Percentiles rank a stretch among this genome's conserved stretches.
These are phyloP conservation scores for Chalciporus sp. DNA, from an alignment of 1,284 basidiomycete genomes.

Conservation along the genomic window DNA sequence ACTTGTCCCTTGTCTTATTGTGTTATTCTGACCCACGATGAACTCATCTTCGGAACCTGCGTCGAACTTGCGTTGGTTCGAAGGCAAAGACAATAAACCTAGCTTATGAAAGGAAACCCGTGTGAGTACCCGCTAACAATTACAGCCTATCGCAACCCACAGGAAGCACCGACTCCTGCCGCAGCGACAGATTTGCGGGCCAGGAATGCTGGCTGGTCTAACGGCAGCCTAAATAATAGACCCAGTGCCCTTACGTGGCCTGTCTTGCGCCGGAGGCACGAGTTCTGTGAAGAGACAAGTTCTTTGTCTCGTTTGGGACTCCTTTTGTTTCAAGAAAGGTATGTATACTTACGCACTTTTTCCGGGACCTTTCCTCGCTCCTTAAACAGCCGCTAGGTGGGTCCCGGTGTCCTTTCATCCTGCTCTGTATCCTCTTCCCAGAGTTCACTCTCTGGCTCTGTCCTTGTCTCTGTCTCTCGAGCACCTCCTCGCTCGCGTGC, in stretches of 20 bases:
- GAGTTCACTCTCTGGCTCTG: neutral
- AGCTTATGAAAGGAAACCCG: neutral
- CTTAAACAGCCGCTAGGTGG: constrained; percentile 6
- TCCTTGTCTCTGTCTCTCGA: neutral
- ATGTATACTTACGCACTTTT: constrained; percentile 8
- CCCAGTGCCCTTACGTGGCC: neutral
- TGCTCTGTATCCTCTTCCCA: neutral
- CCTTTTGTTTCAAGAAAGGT: constrained; percentile 27
- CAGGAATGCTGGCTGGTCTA: neutral
- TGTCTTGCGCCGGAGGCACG: neutral
- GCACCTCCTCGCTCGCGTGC: neutral
- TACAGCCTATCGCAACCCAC: neutral
- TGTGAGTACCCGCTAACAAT: neutral
- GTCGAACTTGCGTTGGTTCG: neutral
- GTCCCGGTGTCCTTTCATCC: constrained; percentile 4
- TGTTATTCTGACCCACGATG: neutral
- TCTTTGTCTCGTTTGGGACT: constrained; percentile 8
- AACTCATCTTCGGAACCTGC: neutral
- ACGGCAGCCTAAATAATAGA: neutral
- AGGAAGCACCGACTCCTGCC: neutral
- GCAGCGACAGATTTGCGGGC: too few relatives aligned
- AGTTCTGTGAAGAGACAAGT: neutral
- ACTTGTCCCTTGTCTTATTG: constrained; percentile 6
- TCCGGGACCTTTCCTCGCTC: neutral
- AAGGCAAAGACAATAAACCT: constrained; percentile 11